Percentiles rank a stretch among this genome's conserved stretches.
Conservation (phyloP, 257 asterid species). For the Nyctanthes arbortristis region DNA sequence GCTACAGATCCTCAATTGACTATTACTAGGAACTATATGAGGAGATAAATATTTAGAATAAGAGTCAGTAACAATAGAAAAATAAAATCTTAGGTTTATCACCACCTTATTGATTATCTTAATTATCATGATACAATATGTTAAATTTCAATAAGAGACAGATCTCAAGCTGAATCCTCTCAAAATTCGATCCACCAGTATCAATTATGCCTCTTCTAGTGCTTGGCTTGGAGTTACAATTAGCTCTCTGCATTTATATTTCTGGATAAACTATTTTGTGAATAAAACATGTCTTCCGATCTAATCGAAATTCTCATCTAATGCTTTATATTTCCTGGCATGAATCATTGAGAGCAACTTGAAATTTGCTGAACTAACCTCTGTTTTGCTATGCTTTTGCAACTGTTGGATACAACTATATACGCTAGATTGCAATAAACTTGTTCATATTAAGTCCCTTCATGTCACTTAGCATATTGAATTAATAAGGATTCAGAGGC, state of each 20-base stretch:
- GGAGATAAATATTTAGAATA: neutral
- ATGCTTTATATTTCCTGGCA: neutral
- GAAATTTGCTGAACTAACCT: neutral
- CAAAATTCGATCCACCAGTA: neutral
- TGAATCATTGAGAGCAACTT: neutral
- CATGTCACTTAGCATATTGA: too few relatives aligned
- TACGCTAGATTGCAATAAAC: neutral
- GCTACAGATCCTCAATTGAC: neutral
- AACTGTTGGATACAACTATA: neutral
- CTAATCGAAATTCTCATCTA: neutral
- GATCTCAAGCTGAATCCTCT: neutral
- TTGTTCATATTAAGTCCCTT: neutral
- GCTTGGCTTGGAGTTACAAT: neutral
- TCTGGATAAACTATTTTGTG: neutral
- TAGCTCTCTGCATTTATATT: neutral
- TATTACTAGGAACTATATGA: neutral
- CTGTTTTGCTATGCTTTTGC: neutral
- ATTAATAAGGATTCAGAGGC: constrained; percentile 11
- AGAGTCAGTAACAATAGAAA: too few relatives aligned
- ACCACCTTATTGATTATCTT: neutral
- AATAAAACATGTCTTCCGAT: neutral
- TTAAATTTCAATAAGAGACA: neutral
- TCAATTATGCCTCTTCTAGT: neutral
- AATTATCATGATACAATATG: neutral
- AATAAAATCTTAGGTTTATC: too few relatives aligned